Base-by-base conservation (phyloP, 2,329 filamentous ascomycete species). In the Volutella citrinella region DNA sequence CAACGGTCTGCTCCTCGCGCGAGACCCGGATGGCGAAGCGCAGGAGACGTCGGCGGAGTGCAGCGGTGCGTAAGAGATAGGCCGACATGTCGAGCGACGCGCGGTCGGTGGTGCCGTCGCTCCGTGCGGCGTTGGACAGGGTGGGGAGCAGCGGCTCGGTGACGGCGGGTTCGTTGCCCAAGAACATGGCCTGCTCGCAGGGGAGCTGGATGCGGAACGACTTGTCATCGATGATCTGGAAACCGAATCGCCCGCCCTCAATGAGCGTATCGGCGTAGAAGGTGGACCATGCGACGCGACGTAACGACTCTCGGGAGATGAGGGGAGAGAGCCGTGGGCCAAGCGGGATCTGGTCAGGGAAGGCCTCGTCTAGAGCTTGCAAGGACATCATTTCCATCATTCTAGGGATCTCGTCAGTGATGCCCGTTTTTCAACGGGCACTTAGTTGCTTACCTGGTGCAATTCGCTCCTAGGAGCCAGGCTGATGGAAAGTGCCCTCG, bases 11-110 rank as follows among this genome's bases (percentile, higher is more conserved):
- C 30, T 37, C 30, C 36, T 27, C 25, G 35, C 27, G 30, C 23
- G 24, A 45, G 38, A 34, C 32, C 26, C 35, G 43, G 43, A 35
- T 44, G 43, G 35, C 36, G 36, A 35, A 39, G 19, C 35, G 36
- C 11, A 38, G 19, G 3, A 22, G 21, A 5, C 31, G 32, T 5
- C 36, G 36, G 8, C 36, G 36, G 10, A 32, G 23, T 10, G 36
- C 36, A 12, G 36, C 36, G 1, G 31, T 35, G 3, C 36, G 21
- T n/a, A 38, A 17, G 10, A 38, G 32, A 12, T 38, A 35, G 14
- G 36, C 27, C 19, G 36, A 30, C 32, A 38, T 38, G n/a, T 35
- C 32, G 4, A 38, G 36, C 10, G 30, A 24, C 14, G 17, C 25
- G 7, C 27, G 36, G 14, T 37, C 34, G 18, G 19, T 16, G 15